Base-by-base conservation (phyloP, 768 basidiomycete species). In the Sporobolomyces phaffii region DNA sequence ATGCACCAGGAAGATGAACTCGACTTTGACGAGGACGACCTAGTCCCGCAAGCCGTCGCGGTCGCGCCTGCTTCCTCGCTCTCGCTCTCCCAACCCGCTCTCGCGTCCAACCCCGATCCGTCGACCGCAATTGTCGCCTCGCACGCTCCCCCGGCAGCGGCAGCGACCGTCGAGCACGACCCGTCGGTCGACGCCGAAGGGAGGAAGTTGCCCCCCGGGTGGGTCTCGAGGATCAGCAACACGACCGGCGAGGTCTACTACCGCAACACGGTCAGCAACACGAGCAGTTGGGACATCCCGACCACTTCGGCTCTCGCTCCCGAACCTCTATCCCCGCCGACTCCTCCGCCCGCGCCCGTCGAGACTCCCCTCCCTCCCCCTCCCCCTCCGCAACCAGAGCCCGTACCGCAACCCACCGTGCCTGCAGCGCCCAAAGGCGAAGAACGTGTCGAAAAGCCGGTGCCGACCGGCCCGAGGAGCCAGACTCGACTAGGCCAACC, bases 11-110 rank as follows among this genome's bases (percentile, higher is more conserved):
- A 69, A 26, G 65, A 67, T 29, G 72, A 69, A 22, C 64, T 72
- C 64, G 71, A 72, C 71, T 72, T 68, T 67, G 71, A 68, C 43
- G 71, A 72, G n/a, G 72, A 73, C 61, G 65, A 69, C 1, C 56
- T 69, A 45, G 58, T 60, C 29, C 52, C 34, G 2, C 38, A 56
- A 48, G 22, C n/a, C 43, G 26, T 24, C 26, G 5, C 53, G 5
- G 15, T 43, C 50, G 15, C 13, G 14, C n/a, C 31, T 28, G 29
- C 52, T 22, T 31, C 26, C 36, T 48, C 54, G 22, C 20, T 47
- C 28, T 17, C 49, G 15, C 1, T 3, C 13, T 11, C 48, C 17
- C 44, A 17, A 1, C n/a, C 29, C 8, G 41, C 26, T 13, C 40
- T 24, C 54, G n/a, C n/a, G n/a, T n/a, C n/a, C n/a, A n/a, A n/a